These are phyloP conservation scores for Schizosaccharomyces osmophilus DNA, from an alignment of 805 yeast species.

Conservation along the genomic window DNA sequence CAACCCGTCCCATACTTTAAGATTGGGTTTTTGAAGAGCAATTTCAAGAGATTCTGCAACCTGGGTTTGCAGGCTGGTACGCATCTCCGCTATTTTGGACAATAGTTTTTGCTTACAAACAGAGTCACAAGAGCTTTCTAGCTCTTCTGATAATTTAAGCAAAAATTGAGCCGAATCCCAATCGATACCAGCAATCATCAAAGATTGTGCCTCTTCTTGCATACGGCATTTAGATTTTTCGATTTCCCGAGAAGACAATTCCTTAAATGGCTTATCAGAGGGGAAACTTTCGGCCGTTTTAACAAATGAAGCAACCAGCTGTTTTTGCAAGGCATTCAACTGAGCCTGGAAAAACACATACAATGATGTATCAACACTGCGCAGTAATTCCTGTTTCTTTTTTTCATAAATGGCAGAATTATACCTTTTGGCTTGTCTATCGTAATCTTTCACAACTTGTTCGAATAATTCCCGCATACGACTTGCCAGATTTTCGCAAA, in stretches of 20 bases:
- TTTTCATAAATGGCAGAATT: slow-evolving; percentile 38
- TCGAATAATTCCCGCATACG: slow-evolving; percentile 17
- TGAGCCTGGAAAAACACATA: slow-evolving; percentile 21
- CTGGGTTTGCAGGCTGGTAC: slow-evolving; percentile 4
- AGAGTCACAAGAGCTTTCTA: slow-evolving; percentile 14
- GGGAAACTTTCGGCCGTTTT: slow-evolving; percentile 5
- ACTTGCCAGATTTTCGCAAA: not conserved
- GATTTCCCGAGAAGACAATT: slow-evolving; percentile 13
- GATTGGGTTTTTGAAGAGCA: slow-evolving; percentile 5
- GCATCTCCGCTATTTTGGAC: slow-evolving; percentile 14
- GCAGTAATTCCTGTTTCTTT: slow-evolving; percentile 26
- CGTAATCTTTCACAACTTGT: slow-evolving; percentile 13
- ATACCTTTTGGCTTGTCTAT: slow-evolving; percentile 44
- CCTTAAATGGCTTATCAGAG: slow-evolving; percentile 3
- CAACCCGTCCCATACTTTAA: slow-evolving; percentile 37
- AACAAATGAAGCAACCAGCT: slow-evolving; percentile 14
- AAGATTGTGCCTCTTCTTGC: slow-evolving; percentile 14
- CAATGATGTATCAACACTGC: slow-evolving; percentile 25
- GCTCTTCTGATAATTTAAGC: slow-evolving; percentile 13
- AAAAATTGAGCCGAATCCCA: slow-evolving; percentile 16
- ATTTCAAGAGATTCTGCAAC: slow-evolving; percentile 7
- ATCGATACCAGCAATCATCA: slow-evolving; percentile 14
- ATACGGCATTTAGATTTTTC: slow-evolving; percentile 9
- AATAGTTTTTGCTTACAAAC: slow-evolving; percentile 20
- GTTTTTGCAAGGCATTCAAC: slow-evolving; percentile 17